Percentiles rank a stretch among this genome's conserved stretches.
These are phyloP conservation scores for Chloropicon primus DNA, from an alignment of 139 green algal species.

Conservation along the genomic window DNA sequence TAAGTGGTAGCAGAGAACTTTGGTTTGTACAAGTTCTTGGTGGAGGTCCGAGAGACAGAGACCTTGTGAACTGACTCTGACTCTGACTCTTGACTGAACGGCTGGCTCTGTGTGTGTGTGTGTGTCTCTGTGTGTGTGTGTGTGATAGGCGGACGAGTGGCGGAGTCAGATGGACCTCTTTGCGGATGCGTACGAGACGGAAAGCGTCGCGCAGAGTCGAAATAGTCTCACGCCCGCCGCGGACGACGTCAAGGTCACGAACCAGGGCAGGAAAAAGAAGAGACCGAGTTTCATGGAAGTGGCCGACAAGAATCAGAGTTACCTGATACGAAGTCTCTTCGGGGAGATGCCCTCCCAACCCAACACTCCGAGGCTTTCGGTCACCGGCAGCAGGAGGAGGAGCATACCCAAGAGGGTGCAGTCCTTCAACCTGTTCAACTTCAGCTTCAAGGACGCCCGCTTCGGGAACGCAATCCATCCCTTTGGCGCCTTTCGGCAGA, in stretches of 20 bases:
- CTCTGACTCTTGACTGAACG: no score
- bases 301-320: background rate
- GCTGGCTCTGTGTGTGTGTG: no score
- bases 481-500: background rate
- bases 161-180: background rate
- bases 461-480: background rate
- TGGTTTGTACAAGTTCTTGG: no score
- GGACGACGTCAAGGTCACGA: background rate
- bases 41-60: no score
- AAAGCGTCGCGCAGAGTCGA: background rate
- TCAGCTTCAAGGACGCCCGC: background rate
- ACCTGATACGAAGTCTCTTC: background rate
- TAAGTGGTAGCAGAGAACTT: background rate
- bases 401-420: background rate
- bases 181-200: background rate
- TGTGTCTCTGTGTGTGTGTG: no score
- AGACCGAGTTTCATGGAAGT: background rate
- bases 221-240: background rate
- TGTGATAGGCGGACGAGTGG: background rate
- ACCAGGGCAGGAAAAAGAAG: background rate
- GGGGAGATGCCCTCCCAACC: background rate
- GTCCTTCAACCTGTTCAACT: background rate
- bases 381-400: background rate
- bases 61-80: no score
- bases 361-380: background rate